Evolutionary conservation across 1,284 basidiomycete species (phyloP).

Genomic region (Sanghuangporus baumii): DNA sequence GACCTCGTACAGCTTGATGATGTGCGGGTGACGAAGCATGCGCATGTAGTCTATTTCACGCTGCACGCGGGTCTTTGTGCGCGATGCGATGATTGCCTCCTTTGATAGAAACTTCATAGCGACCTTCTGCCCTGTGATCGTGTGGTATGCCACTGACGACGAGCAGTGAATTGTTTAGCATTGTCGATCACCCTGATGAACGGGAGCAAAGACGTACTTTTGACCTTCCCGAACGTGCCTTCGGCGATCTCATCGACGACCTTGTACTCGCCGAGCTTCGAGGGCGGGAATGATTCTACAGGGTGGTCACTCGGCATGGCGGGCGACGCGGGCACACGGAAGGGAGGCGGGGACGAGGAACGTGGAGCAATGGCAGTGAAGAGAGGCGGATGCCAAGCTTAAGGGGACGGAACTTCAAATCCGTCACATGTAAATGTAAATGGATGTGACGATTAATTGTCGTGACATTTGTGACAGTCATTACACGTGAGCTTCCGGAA

Average conservation of each 20-base stretch:
- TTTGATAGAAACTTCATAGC: slow-evolving; percentile 98
- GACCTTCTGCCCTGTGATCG: slow-evolving; percentile 91
- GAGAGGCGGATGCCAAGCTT: background rate
- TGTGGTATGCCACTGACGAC: slow-evolving; percentile 82
- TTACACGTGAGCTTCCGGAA: background rate
- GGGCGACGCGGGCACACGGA: background rate
- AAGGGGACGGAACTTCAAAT: too few species aligned
- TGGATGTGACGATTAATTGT: background rate
- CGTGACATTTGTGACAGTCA: background rate
- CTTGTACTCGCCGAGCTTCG: slow-evolving; percentile 75
- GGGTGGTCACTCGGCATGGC: slow-evolving; percentile 10
- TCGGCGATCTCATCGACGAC: slow-evolving; percentile 75
- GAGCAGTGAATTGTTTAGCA: slow-evolving; percentile 1
- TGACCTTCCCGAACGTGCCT: slow-evolving; percentile 97
- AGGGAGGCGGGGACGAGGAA: background rate
- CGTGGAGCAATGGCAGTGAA: background rate
- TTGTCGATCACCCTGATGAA: slow-evolving; percentile 13
- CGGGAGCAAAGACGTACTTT: slow-evolving; percentile 61
- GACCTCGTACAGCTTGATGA: slow-evolving; percentile 97
- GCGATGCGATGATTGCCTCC: slow-evolving; percentile 86
- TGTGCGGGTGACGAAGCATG: slow-evolving; percentile 87
- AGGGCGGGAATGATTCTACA: slow-evolving; percentile 34
- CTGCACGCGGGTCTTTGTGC: slow-evolving; percentile 89
- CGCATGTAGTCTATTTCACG: slow-evolving; percentile 96
- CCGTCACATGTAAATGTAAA: background rate